phyloP scores from a whole-genome alignment of 805 yeast genomes.

The Jamesozyma rosinii region DNA sequence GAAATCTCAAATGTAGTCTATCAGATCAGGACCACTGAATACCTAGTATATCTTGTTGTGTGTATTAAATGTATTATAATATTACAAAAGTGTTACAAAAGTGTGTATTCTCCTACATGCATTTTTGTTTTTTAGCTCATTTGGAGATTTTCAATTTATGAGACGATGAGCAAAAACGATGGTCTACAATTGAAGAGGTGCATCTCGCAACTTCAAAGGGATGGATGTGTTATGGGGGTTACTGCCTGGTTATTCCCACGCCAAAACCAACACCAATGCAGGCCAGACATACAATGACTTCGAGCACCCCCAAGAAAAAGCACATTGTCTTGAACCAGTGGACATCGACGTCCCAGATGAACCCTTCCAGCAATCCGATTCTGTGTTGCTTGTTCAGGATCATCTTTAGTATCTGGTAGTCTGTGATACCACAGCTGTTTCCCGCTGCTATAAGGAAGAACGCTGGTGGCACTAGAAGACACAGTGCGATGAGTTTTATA shows the following conservation, averaged over 20 bases:
- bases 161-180: too few species aligned
- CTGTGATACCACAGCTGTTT: conserved; percentile 12
- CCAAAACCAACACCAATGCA: conserved; percentile 40
- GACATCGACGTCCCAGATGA: conserved; percentile 23
- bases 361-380: conserved; percentile 18
- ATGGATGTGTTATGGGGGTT: conserved; percentile 1
- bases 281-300: conserved; percentile 28
- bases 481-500: conserved; percentile 8
- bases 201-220: too few species aligned
- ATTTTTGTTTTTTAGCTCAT: too few species aligned
- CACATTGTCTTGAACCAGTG: conserved; percentile 25
- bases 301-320: conserved; percentile 27
- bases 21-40: too few species aligned
- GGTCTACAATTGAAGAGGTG: too few species aligned
- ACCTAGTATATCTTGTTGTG: too few species aligned
- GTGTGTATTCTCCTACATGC: too few species aligned
- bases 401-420: conserved; percentile 16
- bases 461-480: conserved; percentile 21
- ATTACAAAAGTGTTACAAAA: too few species aligned
- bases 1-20: too few species aligned
- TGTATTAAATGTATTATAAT: too few species aligned
- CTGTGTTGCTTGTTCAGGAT: conserved; percentile 17
- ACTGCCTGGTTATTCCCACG: conserved; percentile 25
- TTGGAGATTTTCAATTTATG: too few species aligned
- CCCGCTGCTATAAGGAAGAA: conserved; percentile 22